Percentiles rank a stretch among this genome's conserved stretches.
phyloP scores from a whole-genome alignment of 768 basidiomycete genomes.

The Exsudoporus frostii region DNA sequence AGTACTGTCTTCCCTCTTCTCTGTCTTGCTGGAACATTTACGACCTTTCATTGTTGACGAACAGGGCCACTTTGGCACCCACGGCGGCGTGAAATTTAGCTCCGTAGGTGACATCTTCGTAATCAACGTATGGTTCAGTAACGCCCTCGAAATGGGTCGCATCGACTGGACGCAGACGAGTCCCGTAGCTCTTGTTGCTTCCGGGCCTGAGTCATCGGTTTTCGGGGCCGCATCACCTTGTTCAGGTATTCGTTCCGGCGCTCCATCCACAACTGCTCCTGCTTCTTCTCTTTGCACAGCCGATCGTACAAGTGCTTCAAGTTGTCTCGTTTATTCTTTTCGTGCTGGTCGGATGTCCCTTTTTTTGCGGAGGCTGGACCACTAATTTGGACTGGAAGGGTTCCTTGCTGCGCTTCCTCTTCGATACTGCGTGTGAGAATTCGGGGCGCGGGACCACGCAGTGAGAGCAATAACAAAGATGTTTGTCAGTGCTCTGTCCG shows the following conservation, averaged over 20 bases:
- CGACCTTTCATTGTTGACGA: slow-evolving; percentile 78
- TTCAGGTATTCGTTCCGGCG: slow-evolving; percentile 73
- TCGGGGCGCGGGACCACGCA: no score
- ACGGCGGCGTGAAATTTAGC: slow-evolving; percentile 73
- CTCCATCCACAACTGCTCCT: slow-evolving; percentile 70
- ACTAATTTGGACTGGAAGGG: slow-evolving; percentile 39
- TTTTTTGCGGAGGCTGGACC: slow-evolving; percentile 51
- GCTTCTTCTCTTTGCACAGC: slow-evolving; percentile 69
- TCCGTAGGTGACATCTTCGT: slow-evolving; percentile 64
- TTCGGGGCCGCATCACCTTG: slow-evolving; percentile 61
- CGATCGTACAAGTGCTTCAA: slow-evolving; percentile 62
- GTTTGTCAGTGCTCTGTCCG: no score
- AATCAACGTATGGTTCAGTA: slow-evolving; percentile 54
- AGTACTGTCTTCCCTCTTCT: slow-evolving; percentile 82
- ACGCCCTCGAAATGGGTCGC: slow-evolving; percentile 87
- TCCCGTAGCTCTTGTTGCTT: slow-evolving; percentile 87
- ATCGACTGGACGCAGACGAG: slow-evolving; percentile 76
- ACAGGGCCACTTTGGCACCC: slow-evolving; percentile 65
- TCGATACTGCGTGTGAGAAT: slow-evolving; percentile 70
- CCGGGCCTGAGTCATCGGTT: slow-evolving; percentile 50
- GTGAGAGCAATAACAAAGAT: no score
- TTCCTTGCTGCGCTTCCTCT: slow-evolving; percentile 73
- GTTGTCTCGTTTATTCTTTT: slow-evolving; percentile 82
- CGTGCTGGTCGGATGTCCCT: slow-evolving; percentile 66
- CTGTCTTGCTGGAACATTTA: slow-evolving; percentile 81